Base-by-base conservation (phyloP, 768 basidiomycete species). In the Agrocybe pediades region DNA sequence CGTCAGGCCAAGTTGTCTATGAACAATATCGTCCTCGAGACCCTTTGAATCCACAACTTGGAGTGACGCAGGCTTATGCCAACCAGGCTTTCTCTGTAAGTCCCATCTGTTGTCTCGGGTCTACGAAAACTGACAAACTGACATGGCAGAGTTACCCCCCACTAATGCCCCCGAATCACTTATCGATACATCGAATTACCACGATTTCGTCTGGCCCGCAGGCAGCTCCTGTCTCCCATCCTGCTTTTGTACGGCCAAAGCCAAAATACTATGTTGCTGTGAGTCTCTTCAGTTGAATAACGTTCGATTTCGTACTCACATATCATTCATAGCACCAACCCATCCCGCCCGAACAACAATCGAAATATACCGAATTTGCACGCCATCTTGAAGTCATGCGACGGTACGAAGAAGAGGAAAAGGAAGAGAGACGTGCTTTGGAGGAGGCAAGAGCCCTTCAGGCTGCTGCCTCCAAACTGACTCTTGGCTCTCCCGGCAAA, bases 331-430 rank as follows among this genome's bases (percentile, higher is more conserved):
- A 65, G 64, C 64, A 65, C 36, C 52, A 54, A n/a, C 61, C 59
- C 2, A 56, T 67, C 4, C 56, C 61, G 2, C 62, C 64, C 1
- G 56, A 57, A 19, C 59, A 64, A 30, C 54, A 53, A 16, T 68
- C 70, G 6, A 41, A 55, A 9, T 64, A 71, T 42, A 68, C 69
- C 1, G 65, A 68, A 27, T 59, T 69, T 2, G 51, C 58, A 11
- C 53, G 61, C 2, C 61, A 71, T 46, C 45, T 69, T 9, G 54
- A 50, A 13, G 68, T 60, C 30, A 49, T 63, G 51, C 46, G 53
- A 20, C 54, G 51, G 23, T 51, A 62, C 11, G 48, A 56, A 29
- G 41, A 55, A 19, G 54, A 58, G 25, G 55, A 55, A 21, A 49
- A n/a, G 2, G 9, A 53, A 15, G 21, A 16, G 6, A 56, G 26